phyloP scores from a whole-genome alignment of 805 yeast species.

The Candida pini region DNA sequence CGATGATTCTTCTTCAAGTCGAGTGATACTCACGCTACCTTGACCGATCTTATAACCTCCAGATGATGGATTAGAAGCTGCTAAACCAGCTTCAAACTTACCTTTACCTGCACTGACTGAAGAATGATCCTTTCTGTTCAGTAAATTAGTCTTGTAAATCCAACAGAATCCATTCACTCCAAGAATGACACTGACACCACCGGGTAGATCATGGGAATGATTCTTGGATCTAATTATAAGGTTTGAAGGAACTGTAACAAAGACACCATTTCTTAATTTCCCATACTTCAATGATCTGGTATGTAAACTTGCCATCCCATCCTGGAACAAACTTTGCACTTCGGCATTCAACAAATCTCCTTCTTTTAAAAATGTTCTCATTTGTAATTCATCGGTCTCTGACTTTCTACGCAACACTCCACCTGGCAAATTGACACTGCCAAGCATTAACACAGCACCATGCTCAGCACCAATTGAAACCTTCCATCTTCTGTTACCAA shows the following conservation, averaged over 20 bases:
- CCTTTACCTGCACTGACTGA: no score
- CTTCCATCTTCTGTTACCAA: constrained; percentile 91
- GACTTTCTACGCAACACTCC: constrained; percentile 91
- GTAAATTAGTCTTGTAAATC: constrained; percentile 64
- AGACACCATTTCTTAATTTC: constrained; percentile 85
- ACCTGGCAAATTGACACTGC: constrained; percentile 95
- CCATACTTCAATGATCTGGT: constrained; percentile 96
- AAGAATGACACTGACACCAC: constrained; percentile 82
- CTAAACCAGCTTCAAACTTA: constrained; percentile 35
- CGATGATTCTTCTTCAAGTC: constrained; percentile 81
- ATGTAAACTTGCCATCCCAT: constrained; percentile 90
- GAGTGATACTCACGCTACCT: constrained; percentile 66
- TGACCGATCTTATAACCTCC: constrained; percentile 46
- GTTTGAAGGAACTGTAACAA: constrained; percentile 75
- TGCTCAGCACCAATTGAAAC: constrained; percentile 95
- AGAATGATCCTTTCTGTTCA: no score
- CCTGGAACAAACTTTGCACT: constrained; percentile 82
- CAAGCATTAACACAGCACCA: constrained; percentile 87
- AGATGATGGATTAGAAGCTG: constrained; percentile 18
- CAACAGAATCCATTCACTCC: constrained; percentile 96
- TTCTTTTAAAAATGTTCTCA: constrained; percentile 90
- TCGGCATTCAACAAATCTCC: constrained; percentile 96
- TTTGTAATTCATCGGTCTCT: constrained; percentile 92
- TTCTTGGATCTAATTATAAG: constrained; percentile 79
- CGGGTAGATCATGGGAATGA: constrained; percentile 86